phyloP scores from a whole-genome alignment of 345 rosid species.

The Populus davidiana region DNA sequence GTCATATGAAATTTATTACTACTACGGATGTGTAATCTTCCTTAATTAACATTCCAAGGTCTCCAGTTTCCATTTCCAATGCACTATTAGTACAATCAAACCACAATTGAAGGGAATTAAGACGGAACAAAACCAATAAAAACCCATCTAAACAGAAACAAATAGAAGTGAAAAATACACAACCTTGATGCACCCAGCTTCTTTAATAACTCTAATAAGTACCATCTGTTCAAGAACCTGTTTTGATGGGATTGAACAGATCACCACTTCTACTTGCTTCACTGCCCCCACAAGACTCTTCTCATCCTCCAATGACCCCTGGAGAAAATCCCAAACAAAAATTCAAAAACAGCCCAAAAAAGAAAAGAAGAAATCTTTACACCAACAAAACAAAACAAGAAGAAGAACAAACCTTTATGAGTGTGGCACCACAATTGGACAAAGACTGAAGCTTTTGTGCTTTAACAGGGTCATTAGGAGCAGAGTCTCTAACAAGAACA shows the following conservation, averaged over 20 bases:
- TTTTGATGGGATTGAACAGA: slow-evolving; percentile 46
- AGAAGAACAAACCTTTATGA: slow-evolving; percentile 47
- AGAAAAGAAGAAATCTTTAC: too few relatives aligned
- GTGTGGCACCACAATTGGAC: slow-evolving; percentile 46
- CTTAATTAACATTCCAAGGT: too few relatives aligned
- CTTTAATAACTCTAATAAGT: slow-evolving; percentile 51
- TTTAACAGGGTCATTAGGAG: slow-evolving; percentile 46
- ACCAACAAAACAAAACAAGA: background rate
- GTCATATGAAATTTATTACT: too few relatives aligned
- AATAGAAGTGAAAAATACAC: background rate
- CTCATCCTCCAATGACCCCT: slow-evolving; percentile 73
- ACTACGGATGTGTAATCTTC: too few relatives aligned
- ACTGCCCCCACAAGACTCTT: slow-evolving; percentile 53
- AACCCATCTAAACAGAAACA: background rate
- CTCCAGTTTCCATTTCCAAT: too few relatives aligned
- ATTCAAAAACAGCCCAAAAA: background rate
- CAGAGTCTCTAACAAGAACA: slow-evolving; percentile 50
- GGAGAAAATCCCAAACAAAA: background rate
- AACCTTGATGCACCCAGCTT: slow-evolving; percentile 54
- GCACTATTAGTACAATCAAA: too few relatives aligned
- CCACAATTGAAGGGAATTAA: too few relatives aligned
- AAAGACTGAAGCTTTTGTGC: slow-evolving; percentile 44
- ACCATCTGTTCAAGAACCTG: slow-evolving; percentile 56
- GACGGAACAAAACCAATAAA: background rate
- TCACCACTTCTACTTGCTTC: slow-evolving; percentile 64